A percentile compares a stretch with the other conserved stretches of the same genome.
phyloP scores from a whole-genome alignment of 192 early-diverging fungal species.

The Coemansia sp. region DNA sequence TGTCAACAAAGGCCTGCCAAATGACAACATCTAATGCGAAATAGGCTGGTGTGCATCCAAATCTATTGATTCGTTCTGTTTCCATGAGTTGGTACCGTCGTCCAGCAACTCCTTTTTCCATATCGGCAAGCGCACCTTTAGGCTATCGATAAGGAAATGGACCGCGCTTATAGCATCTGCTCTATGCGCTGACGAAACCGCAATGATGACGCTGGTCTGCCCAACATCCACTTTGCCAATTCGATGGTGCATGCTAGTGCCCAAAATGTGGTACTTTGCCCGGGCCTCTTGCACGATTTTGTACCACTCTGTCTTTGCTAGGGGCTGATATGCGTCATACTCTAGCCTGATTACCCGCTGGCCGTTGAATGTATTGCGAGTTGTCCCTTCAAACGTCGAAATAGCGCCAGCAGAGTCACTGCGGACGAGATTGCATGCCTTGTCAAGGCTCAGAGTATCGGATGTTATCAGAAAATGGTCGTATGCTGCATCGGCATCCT shows the following conservation, averaged over 20 bases:
- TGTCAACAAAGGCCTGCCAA: conserved; percentile 57
- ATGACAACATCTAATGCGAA: neutral
- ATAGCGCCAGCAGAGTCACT: conserved; percentile 81
- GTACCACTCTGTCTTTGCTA: conserved; percentile 76
- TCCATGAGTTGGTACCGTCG: conserved; percentile 76
- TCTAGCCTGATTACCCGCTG: conserved; percentile 72
- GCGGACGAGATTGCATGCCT: conserved; percentile 63
- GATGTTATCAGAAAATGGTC: conserved; percentile 57
- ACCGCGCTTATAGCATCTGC: conserved; percentile 73
- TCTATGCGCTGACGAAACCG: conserved; percentile 76
- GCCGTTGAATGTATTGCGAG: conserved; percentile 81
- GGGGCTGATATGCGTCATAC: conserved; percentile 85
- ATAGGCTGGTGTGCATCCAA: conserved; percentile 26
- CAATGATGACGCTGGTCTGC: conserved; percentile 79
- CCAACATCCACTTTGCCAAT: conserved; percentile 77
- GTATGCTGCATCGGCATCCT: conserved; percentile 16
- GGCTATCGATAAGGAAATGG: conserved; percentile 81
- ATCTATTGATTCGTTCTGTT: conserved; percentile 57
- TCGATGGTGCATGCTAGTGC: conserved; percentile 78
- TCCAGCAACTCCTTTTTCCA: conserved; percentile 94
- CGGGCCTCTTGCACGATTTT: conserved; percentile 66
- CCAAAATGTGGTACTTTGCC: conserved; percentile 62
- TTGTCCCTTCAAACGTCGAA: conserved; percentile 85
- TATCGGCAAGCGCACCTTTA: conserved; percentile 85
- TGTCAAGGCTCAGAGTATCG: conserved; percentile 61